A percentile compares a stretch with the other conserved stretches of the same genome.
phyloP scores from a whole-genome alignment of 192 early-diverging fungal species.

The Phlyctochytrium bullatum region DNA sequence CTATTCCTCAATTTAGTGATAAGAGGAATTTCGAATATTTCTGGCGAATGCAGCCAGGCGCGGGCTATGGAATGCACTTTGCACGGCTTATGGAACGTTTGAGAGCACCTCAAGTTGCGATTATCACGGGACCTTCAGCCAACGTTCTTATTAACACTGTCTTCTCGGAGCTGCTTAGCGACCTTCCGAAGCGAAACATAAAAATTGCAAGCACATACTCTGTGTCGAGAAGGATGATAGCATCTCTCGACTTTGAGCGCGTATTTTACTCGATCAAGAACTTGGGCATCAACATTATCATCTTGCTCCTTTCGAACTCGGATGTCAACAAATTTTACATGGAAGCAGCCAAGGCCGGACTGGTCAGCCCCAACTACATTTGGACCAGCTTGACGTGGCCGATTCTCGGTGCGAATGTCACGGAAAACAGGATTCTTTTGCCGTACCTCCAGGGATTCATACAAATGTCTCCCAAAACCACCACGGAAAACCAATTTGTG shows the following conservation, averaged over 20 bases:
- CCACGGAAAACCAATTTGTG: background rate
- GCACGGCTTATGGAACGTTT: background rate
- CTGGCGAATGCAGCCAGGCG: conserved; percentile 16
- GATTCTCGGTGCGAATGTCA: background rate
- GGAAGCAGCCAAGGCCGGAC: background rate
- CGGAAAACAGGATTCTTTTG: background rate
- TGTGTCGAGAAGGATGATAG: background rate
- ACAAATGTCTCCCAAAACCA: background rate
- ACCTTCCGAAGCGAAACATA: background rate
- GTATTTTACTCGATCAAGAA: background rate
- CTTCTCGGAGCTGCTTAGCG: background rate
- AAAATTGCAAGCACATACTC: background rate
- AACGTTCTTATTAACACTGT: background rate
- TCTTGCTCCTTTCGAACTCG: background rate
- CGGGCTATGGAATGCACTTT: conserved; percentile 17
- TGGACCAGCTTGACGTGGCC: background rate
- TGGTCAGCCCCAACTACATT: background rate
- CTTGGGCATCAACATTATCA: background rate
- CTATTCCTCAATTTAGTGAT: background rate
- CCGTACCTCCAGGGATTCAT: background rate
- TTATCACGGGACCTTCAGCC: background rate
- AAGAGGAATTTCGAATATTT: conserved; percentile 21
- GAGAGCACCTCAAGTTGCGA: conserved; percentile 11
- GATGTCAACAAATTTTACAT: background rate
- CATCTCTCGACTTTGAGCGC: background rate